Base-by-base conservation (phyloP, 768 basidiomycete species). In the Rhizopogon vesiculosus region DNA sequence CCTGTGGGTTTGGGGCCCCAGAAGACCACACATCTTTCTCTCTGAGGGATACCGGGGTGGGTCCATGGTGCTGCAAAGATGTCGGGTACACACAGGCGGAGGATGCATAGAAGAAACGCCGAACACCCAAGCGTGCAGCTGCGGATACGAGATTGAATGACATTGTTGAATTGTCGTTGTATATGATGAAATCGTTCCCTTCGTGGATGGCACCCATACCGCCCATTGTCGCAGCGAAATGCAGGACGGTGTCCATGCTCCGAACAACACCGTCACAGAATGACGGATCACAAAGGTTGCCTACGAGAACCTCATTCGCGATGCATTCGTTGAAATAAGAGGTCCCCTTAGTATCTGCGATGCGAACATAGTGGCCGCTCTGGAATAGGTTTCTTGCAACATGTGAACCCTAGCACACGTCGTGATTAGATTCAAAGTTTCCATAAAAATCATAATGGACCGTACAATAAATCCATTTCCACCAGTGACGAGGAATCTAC, bases 141-240 rank as follows among this genome's bases (percentile, higher is more conserved):
- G 80, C 78, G 1, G 60, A 38, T 33, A 85, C 61, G 35, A 84
- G 51, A 52, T 81, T 79, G 9, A 71, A 45, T 1, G 79, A 81
- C 74, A 85, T 84, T 5, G 56, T 39, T 22, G 79, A 72, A 56
- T 85, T 84, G 25, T 77, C 69, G 6, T 60, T 54, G 58, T 83
- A 85, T 28, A 84, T 80, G 16, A 57, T 56, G 42, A 75, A 68
- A 46, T 81, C 78, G 61, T 85, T 84, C 0, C 61, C 67, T 4
- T 67, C 61, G 58, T 84, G 82, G 45, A 85, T 85, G 0, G 76
- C 75, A 2, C 84, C 84, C 84, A 85, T 85, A 0, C 84, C 84
- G 3, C 82, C 83, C 83, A 83, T 84, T 19, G 72, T 79, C 2
- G 83, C 83, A 10, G 84, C 81, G 58, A 85, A 79, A 62, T 85